Conservation (phyloP, 495 filamentous ascomycete species). For the Trichocladium uniseriatum region DNA sequence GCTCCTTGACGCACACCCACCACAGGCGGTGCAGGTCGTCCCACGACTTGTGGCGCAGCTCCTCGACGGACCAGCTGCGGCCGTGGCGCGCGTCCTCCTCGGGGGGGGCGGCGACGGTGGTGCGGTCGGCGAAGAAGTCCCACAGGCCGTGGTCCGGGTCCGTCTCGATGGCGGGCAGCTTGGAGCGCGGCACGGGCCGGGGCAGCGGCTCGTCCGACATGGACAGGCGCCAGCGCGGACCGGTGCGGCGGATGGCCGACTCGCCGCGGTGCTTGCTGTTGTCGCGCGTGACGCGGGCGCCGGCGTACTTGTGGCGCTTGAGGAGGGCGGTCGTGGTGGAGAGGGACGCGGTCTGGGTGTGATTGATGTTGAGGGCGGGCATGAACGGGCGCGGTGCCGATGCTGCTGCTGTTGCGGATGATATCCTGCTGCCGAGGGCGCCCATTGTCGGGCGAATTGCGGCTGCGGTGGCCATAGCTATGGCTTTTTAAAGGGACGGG, state of each 20-base stretch:
- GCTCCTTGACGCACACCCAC: slow-evolving; percentile 92
- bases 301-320: slow-evolving; percentile 28
- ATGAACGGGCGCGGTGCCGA: background rate
- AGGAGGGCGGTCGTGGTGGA: slow-evolving; percentile 30
- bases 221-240: slow-evolving; percentile 58
- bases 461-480: slow-evolving; percentile 34
- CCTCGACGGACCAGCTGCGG: slow-evolving; percentile 75
- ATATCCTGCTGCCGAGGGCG: slow-evolving; percentile 16
- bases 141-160: slow-evolving; percentile 83
- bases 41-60: slow-evolving; percentile 83
- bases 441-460: slow-evolving; percentile 39
- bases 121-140: slow-evolving; percentile 71
- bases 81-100: slow-evolving; percentile 60
- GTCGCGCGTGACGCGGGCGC: slow-evolving; percentile 43
- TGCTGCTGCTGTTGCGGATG: background rate
- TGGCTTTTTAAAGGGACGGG: background rate
- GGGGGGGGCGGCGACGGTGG: slow-evolving; percentile 55
- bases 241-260: slow-evolving; percentile 66
- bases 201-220: slow-evolving; percentile 66
- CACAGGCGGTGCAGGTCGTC: slow-evolving; percentile 86
- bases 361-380: slow-evolving; percentile 3
- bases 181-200: slow-evolving; percentile 61
- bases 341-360: slow-evolving; percentile 21
- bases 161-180: slow-evolving; percentile 42
- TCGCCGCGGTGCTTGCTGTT: slow-evolving; percentile 66